Evolutionary conservation across 1,139 yeast species (phyloP), one percentile per base, ranked within the genome.

Genomic region (Magnusiomyces fungicola): DNA sequence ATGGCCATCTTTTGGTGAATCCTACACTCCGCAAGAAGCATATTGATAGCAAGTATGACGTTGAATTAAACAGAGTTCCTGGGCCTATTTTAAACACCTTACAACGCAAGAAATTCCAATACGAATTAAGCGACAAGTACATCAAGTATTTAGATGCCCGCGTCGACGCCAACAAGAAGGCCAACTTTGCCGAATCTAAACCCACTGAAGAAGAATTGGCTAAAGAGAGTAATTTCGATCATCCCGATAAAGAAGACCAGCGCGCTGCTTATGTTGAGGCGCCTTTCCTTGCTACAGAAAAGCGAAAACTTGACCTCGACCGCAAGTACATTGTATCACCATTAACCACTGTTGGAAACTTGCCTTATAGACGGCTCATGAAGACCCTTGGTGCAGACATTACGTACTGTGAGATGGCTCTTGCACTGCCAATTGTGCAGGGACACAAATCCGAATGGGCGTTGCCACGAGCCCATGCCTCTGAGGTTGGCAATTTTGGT

Each of bases 401-500:
- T 16, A 92, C 98, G 0, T 92, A 87, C 65, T 78, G 92, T 44
- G 99, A 92, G 69, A 94, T 92, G 98, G 97, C 97, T 0, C 74
- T 92, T 40, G 71, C 89, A 1, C 71, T 86, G 45, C 97, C 98
- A 1, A 71, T 92, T 50, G 71, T 92, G 40, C 95, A 87, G 64
- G 98, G 97, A 19, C 78, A 83, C 37, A 87, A 88, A 63, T 80
- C 95, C 1, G 99, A 92, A 68, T 92, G 99, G 99, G 99, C 99
- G 0, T 73, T 92, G 47, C 89, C 97, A 25, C 84, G 92, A 60
- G 95, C 96, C 2, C 97, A 92, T 63, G 65, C 70, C 23, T 69
- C 80, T 5, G 99, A 92, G 65, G 74, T 76, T 53, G 95, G 94
- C 3, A 94, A 94, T 0, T 94, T 84, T 67, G 98, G 97, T 48